Evolutionary conservation across 768 basidiomycete species (phyloP).

Genomic region (Boletus rubescentipes): DNA sequence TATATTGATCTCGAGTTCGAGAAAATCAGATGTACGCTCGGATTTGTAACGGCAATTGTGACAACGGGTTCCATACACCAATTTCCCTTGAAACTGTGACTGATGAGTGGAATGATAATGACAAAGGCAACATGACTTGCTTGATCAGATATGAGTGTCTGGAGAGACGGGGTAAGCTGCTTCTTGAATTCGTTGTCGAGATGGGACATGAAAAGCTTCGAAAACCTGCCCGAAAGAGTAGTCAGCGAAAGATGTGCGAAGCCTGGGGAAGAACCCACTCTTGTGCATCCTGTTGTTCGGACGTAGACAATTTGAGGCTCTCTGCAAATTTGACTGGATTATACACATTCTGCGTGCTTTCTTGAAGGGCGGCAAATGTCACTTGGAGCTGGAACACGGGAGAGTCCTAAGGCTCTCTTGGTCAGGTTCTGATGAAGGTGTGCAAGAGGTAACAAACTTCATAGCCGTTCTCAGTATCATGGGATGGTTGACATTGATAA

Average conservation of each 20-base stretch:
- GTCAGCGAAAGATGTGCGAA: slow-evolving; percentile 3
- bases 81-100: slow-evolving; percentile 80
- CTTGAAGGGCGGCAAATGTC: slow-evolving; percentile 84
- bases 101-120: slow-evolving; percentile 1
- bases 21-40: slow-evolving; percentile 68
- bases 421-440: background rate
- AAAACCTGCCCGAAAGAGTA: slow-evolving; percentile 59
- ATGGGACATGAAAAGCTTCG: slow-evolving; percentile 91
- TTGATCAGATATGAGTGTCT: slow-evolving; percentile 71
- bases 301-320: slow-evolving; percentile 73
- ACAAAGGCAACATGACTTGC: slow-evolving; percentile 36
- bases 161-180: slow-evolving; percentile 61
- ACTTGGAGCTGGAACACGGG: slow-evolving; percentile 78
- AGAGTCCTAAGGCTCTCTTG: slow-evolving; percentile 51
- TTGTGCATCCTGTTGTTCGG: slow-evolving; percentile 96
- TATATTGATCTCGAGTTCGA: slow-evolving; percentile 87
- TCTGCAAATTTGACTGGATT: slow-evolving; percentile 86
- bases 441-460: slow-evolving; percentile 36
- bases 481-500: slow-evolving; percentile 67
- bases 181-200: slow-evolving; percentile 86
- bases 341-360: slow-evolving; percentile 64
- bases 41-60: slow-evolving; percentile 65
- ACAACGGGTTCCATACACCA: slow-evolving; percentile 81
- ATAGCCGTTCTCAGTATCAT: slow-evolving; percentile 44
- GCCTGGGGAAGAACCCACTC: slow-evolving; percentile 57